phyloP scores from a whole-genome alignment of 2,329 filamentous ascomycete species.

The Macrophomina phaseolina region DNA sequence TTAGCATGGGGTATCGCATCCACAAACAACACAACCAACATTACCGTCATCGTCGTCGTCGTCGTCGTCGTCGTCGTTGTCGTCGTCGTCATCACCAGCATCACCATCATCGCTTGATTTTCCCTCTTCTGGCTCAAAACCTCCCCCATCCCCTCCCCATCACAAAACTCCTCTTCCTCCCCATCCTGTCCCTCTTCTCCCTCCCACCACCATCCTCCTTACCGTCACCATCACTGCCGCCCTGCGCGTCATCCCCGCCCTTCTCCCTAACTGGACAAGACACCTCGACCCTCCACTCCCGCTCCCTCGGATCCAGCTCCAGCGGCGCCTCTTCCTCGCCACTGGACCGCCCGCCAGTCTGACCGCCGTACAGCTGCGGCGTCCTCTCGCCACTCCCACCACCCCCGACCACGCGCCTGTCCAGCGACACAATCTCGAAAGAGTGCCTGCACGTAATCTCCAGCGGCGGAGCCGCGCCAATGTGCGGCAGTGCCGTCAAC shows the following conservation, averaged over 20 bases:
- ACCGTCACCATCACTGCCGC: not conserved
- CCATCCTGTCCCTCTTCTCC: not conserved
- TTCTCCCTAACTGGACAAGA: not conserved
- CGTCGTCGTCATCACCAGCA: too few relatives aligned
- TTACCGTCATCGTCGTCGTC: too few relatives aligned
- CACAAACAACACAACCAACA: too few relatives aligned
- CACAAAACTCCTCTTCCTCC: not conserved
- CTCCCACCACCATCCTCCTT: not conserved
- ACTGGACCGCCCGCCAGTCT: not conserved
- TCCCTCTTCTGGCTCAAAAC: not conserved
- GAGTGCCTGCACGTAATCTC: not conserved
- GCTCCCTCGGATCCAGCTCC: constrained; percentile 5
- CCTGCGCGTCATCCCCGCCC: not conserved
- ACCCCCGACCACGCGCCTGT: not conserved
- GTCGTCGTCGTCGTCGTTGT: too few relatives aligned
- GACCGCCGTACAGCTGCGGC: not conserved
- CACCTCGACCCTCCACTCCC: constrained; percentile 7
- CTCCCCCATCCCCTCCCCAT: not conserved
- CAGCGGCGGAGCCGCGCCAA: not conserved
- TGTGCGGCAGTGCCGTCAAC: too few relatives aligned
- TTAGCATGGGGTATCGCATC: too few relatives aligned
- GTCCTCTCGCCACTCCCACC: too few relatives aligned
- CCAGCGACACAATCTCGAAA: constrained; percentile 4
- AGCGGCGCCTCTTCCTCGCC: not conserved
- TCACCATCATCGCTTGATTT: not conserved